Evolutionary conservation across 345 rosid genomes (phyloP).

Genomic region (Citrus unshiu): DNA sequence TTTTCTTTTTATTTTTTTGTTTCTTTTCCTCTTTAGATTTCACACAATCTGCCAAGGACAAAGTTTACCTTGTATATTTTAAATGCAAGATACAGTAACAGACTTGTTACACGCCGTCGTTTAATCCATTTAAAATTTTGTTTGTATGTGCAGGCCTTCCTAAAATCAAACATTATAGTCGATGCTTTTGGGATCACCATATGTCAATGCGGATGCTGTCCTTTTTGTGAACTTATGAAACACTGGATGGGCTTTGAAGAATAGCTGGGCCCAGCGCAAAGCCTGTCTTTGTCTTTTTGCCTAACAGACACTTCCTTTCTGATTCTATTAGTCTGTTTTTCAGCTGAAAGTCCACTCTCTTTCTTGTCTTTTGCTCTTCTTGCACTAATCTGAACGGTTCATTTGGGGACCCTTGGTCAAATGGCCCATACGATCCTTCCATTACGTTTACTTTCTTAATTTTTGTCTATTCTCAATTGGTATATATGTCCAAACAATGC

Average conservation of each 20-base stretch:
- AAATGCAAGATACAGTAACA: neutral
- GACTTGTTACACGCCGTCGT: neutral
- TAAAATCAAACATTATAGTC: neutral
- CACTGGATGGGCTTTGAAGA: neutral
- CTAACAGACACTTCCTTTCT: conserved; percentile 18
- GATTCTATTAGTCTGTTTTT: conserved; percentile 28
- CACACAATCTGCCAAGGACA: neutral
- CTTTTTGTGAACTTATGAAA: neutral
- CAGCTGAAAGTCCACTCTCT: conserved; percentile 50
- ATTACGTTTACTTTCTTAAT: neutral
- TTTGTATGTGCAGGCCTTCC: neutral
- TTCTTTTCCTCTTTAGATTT: neutral
- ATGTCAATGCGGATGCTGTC: conserved; percentile 16
- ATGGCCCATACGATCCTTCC: neutral
- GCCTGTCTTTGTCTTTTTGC: conserved; percentile 42
- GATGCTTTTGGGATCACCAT: conserved; percentile 9
- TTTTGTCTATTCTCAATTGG: neutral
- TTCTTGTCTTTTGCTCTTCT: conserved; percentile 10
- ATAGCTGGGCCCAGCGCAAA: conserved; percentile 34
- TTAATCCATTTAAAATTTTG: neutral
- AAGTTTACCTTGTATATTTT: neutral
- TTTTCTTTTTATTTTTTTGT: neutral
- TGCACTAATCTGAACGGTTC: conserved; percentile 14
- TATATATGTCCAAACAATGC: neutral
- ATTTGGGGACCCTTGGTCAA: conserved; percentile 19